These are phyloP conservation scores for Neofusicoccum ribis DNA, from an alignment of 2,329 filamentous ascomycete species.

Conservation along the genomic window DNA sequence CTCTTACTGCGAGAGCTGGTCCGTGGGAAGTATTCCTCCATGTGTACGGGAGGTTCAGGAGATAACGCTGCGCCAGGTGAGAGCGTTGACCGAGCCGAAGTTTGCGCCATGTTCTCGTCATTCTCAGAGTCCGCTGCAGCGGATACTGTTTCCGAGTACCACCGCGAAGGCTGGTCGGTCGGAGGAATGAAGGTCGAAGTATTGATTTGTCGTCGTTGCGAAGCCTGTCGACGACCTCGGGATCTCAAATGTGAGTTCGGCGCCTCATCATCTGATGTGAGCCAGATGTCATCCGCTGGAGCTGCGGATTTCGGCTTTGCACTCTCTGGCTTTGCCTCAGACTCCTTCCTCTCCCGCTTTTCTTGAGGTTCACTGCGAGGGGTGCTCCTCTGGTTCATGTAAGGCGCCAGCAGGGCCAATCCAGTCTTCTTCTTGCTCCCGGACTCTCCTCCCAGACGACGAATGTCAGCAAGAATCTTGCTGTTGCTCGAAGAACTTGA, in stretches of 20 bases:
- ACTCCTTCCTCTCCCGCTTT: neutral
- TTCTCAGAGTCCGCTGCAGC: neutral
- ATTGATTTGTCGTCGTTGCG: neutral
- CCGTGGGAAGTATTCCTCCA: conserved; percentile 11
- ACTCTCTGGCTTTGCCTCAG: neutral
- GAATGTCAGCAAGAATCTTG: conserved; percentile 19
- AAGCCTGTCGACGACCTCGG: neutral
- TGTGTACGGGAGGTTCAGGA: neutral
- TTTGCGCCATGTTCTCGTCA: neutral
- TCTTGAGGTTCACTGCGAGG: neutral
- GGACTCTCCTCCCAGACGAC: conserved; percentile 13
- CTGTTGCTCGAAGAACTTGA: conserved; percentile 2
- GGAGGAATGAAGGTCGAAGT: neutral
- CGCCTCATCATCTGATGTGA: conserved; percentile 15
- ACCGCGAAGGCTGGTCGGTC: neutral
- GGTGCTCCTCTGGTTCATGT: conserved; percentile 8
- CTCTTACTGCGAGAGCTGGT: neutral
- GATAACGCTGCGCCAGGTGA: neutral
- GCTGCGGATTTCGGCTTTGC: neutral
- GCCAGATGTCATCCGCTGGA: conserved; percentile 13
- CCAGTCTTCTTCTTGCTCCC: conserved; percentile 8
- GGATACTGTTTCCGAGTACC: neutral
- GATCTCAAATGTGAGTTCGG: neutral
- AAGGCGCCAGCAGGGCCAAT: conserved; percentile 14
- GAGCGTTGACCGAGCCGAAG: neutral